These are phyloP conservation scores for Neophaeococcomyces aloes DNA, from an alignment of 2,329 filamentous ascomycete genomes.

Conservation along the genomic window DNA sequence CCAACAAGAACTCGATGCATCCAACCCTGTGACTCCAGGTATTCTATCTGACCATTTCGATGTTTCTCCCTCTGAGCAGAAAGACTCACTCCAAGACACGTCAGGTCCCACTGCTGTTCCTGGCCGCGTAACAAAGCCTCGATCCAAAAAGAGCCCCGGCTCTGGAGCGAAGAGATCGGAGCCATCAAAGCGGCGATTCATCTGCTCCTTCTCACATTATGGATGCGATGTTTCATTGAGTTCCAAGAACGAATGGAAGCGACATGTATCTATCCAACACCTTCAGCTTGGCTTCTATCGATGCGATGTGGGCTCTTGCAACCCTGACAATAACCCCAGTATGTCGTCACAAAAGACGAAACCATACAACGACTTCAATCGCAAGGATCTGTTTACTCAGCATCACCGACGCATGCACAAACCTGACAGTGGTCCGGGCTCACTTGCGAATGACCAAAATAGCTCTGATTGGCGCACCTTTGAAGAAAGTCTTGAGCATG, in stretches of 20 bases:
- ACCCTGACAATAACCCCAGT: conserved; percentile 21
- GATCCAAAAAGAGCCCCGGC: conserved; percentile 21
- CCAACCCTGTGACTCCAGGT: background rate
- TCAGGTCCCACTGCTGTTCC: conserved; percentile 18
- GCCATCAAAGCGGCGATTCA: conserved; percentile 43
- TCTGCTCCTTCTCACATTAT: conserved; percentile 69
- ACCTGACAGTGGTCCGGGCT: conserved; percentile 19
- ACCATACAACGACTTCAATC: conserved; percentile 63
- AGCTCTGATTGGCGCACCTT: conserved; percentile 24
- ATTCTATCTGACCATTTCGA: background rate
- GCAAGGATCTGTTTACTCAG: conserved; percentile 84
- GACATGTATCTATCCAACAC: conserved; percentile 74
- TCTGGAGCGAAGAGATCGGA: conserved; percentile 22
- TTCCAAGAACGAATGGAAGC: conserved; percentile 92
- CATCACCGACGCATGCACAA: conserved; percentile 81
- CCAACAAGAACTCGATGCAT: conserved; percentile 7
- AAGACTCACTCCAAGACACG: conserved; percentile 21
- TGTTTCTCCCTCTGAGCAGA: background rate
- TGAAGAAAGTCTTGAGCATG: conserved; percentile 46
- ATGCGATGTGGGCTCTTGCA: conserved; percentile 57
- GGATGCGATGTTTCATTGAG: conserved; percentile 64
- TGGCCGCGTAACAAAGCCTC: conserved; percentile 21
- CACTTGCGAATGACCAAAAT: conserved; percentile 15
- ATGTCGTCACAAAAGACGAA: conserved; percentile 17
- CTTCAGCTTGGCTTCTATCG: conserved; percentile 64